Conservation (phyloP, 164 flowering plant genomes). For the Aristolochia contorta region DNA sequence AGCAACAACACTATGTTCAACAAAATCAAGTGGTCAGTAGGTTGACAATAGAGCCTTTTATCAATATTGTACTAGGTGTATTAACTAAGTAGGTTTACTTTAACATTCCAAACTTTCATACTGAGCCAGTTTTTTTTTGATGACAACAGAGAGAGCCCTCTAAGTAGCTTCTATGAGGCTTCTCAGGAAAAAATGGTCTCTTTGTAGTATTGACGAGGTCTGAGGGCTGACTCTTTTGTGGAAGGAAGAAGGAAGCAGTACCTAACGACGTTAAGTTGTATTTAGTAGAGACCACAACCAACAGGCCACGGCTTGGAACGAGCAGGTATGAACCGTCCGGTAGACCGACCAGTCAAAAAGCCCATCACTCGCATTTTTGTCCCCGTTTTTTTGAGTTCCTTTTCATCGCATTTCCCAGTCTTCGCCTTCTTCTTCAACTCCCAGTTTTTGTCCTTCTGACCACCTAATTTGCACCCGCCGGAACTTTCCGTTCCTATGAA, state of each 20-base stretch:
- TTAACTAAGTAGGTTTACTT: too few species aligned
- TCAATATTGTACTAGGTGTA: too few species aligned
- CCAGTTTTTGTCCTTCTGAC: background rate
- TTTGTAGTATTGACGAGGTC: too few species aligned
- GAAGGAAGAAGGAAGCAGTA: background rate
- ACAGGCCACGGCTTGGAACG: background rate
- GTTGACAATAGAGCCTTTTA: too few species aligned
- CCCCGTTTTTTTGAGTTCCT: background rate
- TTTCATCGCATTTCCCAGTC: background rate
- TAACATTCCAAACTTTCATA: too few species aligned
- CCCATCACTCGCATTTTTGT: too few species aligned
- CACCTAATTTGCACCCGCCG: background rate
- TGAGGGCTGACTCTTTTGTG: background rate
- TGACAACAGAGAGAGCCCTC: too few species aligned
- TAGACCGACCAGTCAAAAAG: conserved; percentile 59
- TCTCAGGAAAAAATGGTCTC: too few species aligned
- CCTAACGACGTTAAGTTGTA: background rate
- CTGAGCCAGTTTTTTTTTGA: too few species aligned
- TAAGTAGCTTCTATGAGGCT: too few species aligned
- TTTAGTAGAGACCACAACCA: background rate
- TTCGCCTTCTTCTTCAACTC: background rate
- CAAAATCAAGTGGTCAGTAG: too few species aligned
- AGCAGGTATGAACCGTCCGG: conserved; percentile 31
- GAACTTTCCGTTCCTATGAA: background rate
- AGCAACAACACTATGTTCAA: too few species aligned